Conservation (phyloP, 75 land plant genomes). For the Picea sitchensis region DNA sequence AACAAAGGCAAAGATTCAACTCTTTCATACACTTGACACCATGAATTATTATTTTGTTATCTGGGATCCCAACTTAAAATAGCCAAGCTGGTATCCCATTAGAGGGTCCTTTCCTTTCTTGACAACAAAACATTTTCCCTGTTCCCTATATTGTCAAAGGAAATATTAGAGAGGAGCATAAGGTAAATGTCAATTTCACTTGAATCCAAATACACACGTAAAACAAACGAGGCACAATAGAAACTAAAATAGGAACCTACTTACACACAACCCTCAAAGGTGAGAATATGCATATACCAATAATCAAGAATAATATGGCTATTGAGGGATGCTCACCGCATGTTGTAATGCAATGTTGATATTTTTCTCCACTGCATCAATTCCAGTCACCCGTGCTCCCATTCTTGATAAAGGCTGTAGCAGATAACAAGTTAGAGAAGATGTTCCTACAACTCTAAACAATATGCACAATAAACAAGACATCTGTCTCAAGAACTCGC, state of each 20-base stretch:
- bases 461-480: not conserved
- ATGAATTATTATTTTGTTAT: too few relatives aligned
- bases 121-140: not conserved
- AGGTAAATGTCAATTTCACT: not conserved
- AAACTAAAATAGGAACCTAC: not conserved
- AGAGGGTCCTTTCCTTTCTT: too few relatives aligned
- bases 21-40: too few relatives aligned
- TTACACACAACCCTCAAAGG: not conserved
- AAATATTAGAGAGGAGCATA: not conserved
- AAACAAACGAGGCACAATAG: not conserved
- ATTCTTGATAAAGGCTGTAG: slow-evolving; percentile 90
- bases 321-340: slow-evolving; percentile 45
- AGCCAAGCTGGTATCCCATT: too few relatives aligned
- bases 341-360: slow-evolving; percentile 79
- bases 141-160: not conserved
- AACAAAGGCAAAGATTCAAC: too few relatives aligned
- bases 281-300: slow-evolving; percentile 4
- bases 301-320: not conserved
- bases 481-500: not conserved
- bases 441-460: not conserved
- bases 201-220: not conserved
- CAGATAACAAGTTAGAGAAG: not conserved
- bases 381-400: slow-evolving; percentile 90
- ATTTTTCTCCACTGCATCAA: slow-evolving; percentile 95
- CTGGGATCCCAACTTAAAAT: too few relatives aligned